These are phyloP conservation scores for Schoenoplectus tabernaemontani DNA, from an alignment of 202 grass and related monocot species.

Conservation along the genomic window DNA sequence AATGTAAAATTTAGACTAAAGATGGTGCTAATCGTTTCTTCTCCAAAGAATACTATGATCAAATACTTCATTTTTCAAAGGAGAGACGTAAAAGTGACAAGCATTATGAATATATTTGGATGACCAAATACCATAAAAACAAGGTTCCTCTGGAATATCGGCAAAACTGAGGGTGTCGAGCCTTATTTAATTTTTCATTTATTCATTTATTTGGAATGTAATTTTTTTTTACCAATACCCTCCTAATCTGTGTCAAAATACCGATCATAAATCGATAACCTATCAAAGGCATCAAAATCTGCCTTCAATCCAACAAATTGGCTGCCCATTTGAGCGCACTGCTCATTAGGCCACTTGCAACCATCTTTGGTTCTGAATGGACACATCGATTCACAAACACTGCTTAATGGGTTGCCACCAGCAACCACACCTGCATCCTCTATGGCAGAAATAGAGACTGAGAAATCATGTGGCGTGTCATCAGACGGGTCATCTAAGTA, in stretches of 20 bases:
- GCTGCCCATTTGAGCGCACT: constrained; percentile 79
- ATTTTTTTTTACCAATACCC: neutral
- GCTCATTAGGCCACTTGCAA: constrained; percentile 84
- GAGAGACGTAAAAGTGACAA: constrained; percentile 7
- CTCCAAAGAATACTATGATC: neutral
- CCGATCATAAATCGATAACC: constrained; percentile 62
- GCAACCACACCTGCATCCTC: constrained; percentile 53
- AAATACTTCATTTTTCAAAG: neutral
- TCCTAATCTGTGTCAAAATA: constrained; percentile 75
- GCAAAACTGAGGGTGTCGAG: constrained; percentile 11
- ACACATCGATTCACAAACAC: constrained; percentile 64
- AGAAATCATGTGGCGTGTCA: constrained; percentile 24
- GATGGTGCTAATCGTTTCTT: neutral
- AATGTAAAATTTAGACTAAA: neutral
- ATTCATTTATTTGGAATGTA: neutral
- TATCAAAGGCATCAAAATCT: constrained; percentile 92
- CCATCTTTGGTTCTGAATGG: constrained; percentile 70
- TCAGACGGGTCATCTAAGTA: constrained; percentile 6
- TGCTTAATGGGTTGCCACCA: constrained; percentile 25
- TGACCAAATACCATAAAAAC: constrained; percentile 4
- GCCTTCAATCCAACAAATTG: constrained; percentile 92
- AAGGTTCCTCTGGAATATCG: neutral
- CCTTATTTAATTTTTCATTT: constrained; percentile 10
- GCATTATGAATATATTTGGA: neutral
- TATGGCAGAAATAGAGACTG: constrained; percentile 69